phyloP scores from a whole-genome alignment of 768 basidiomycete genomes.

The Leccinum broughii region DNA sequence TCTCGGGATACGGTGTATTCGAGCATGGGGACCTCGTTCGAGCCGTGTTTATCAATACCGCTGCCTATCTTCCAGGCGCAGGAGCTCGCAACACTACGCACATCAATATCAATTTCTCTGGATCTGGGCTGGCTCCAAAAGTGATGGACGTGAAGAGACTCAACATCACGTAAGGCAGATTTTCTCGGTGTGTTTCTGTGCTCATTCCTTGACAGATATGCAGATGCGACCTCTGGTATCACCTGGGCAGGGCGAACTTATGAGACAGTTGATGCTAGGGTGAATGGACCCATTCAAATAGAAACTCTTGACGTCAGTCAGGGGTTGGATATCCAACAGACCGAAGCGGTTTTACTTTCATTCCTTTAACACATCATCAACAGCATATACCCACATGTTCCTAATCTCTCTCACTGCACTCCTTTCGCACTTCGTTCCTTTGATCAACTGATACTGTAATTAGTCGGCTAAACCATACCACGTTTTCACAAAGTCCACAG shows the following conservation, averaged over 20 bases:
- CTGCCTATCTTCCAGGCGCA: constrained; percentile 45
- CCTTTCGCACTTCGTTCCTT: too few relatives aligned
- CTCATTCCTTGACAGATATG: constrained; percentile 36
- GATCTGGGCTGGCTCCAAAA: constrained; percentile 23
- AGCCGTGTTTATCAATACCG: constrained; percentile 59
- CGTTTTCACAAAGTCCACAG: constrained; percentile 58
- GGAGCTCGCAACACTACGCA: constrained; percentile 42
- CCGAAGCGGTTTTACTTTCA: constrained; percentile 44
- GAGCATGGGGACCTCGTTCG: constrained; percentile 45
- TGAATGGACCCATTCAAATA: constrained; percentile 37
- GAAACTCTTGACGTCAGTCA: constrained; percentile 31
- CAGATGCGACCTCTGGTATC: constrained; percentile 50
- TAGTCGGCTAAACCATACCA: constrained; percentile 10
- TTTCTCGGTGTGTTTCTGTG: not conserved
- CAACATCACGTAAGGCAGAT: constrained; percentile 39
- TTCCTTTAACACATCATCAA: constrained; percentile 1
- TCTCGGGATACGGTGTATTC: constrained; percentile 66
- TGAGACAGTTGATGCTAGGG: constrained; percentile 47
- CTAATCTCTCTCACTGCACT: too few relatives aligned
- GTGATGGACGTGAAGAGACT: constrained; percentile 50
- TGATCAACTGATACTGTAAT: not conserved
- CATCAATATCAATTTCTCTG: constrained; percentile 42
- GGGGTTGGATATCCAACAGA: constrained; percentile 49
- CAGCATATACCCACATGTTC: too few relatives aligned
- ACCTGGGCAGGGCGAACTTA: constrained; percentile 62